A percentile compares a stretch with the other conserved stretches of the same genome.
These are phyloP conservation scores for Arabidopsis arenosa DNA, from an alignment of 345 rosid genomes.

Conservation along the genomic window DNA sequence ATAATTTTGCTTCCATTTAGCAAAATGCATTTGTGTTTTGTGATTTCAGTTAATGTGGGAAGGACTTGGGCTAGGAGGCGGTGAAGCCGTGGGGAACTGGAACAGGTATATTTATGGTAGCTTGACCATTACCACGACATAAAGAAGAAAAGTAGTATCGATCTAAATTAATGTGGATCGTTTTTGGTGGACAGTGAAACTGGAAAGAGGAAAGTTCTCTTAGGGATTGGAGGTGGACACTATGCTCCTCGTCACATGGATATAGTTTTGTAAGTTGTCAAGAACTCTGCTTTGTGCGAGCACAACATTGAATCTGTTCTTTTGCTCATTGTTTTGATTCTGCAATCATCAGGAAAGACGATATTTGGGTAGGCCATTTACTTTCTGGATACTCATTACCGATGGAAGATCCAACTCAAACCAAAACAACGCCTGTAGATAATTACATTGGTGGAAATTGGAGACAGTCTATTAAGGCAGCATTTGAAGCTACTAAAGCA, in stretches of 20 bases:
- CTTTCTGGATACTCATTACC: slow-evolving; percentile 87
- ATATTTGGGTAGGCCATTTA: slow-evolving; percentile 88
- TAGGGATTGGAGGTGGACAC: slow-evolving; percentile 95
- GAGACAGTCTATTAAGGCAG: slow-evolving; percentile 77
- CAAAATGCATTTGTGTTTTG: background rate
- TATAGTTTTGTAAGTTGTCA: slow-evolving; percentile 68
- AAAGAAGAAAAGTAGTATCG: background rate
- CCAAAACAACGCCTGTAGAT: slow-evolving; percentile 50
- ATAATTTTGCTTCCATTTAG: slow-evolving; percentile 7
- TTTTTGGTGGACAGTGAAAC: slow-evolving; percentile 51
- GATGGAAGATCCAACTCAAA: slow-evolving; percentile 59
- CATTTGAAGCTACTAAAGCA: slow-evolving; percentile 75
- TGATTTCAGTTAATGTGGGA: slow-evolving; percentile 77
- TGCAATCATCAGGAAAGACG: slow-evolving; percentile 61
- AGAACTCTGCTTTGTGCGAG: background rate
- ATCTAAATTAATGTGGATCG: background rate
- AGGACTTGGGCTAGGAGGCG: slow-evolving; percentile 95
- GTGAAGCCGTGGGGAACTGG: slow-evolving; percentile 75
- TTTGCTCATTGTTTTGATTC: background rate
- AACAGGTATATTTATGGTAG: slow-evolving; percentile 59
- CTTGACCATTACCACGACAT: background rate
- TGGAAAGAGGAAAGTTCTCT: slow-evolving; percentile 66
- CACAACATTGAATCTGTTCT: background rate
- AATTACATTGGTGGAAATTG: slow-evolving; percentile 72
- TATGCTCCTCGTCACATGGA: slow-evolving; percentile 96